Percentiles rank a stretch among this genome's conserved stretches.
Conservation (phyloP, 345 rosid genomes). For the Arabidopsis arenosa region DNA sequence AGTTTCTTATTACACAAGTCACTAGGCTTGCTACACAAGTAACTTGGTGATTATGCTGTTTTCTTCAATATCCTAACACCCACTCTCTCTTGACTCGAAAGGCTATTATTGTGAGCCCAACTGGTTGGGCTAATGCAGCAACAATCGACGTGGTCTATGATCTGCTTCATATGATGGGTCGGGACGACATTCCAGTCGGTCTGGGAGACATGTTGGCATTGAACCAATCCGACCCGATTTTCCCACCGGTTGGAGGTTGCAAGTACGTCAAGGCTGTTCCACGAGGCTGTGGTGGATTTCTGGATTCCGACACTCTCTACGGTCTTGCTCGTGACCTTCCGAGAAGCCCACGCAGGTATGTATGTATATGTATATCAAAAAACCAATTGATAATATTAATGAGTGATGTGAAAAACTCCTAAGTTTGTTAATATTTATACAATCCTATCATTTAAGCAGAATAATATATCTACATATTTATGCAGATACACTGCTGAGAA, state of each 20-base stretch:
- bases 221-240: constrained; percentile 66
- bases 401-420: neutral
- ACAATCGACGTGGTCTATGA: constrained; percentile 84
- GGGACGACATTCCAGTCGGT: constrained; percentile 89
- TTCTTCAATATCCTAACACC: constrained; percentile 12
- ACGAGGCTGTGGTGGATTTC: constrained; percentile 81
- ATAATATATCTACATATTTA: neutral
- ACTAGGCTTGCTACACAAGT: neutral
- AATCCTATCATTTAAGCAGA: neutral
- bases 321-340: constrained; percentile 87
- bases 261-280: constrained; percentile 75
- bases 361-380: neutral
- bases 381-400: too few species aligned
- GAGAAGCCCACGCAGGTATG: constrained; percentile 82
- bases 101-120: constrained; percentile 88
- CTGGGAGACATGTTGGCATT: constrained; percentile 69
- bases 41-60: neutral
- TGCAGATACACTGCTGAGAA: constrained; percentile 84
- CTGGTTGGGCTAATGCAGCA: constrained; percentile 97
- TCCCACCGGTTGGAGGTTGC: constrained; percentile 73
- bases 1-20: constrained; percentile 9
- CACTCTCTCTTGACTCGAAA: constrained; percentile 35
- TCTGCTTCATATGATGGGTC: constrained; percentile 97
- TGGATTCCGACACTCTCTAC: constrained; percentile 88
- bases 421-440: neutral